Evolutionary conservation across 352 stramenopile genomes (phyloP), one percentile per base, ranked within the genome.

Genomic region (Aphanomyces euteiches): DNA sequence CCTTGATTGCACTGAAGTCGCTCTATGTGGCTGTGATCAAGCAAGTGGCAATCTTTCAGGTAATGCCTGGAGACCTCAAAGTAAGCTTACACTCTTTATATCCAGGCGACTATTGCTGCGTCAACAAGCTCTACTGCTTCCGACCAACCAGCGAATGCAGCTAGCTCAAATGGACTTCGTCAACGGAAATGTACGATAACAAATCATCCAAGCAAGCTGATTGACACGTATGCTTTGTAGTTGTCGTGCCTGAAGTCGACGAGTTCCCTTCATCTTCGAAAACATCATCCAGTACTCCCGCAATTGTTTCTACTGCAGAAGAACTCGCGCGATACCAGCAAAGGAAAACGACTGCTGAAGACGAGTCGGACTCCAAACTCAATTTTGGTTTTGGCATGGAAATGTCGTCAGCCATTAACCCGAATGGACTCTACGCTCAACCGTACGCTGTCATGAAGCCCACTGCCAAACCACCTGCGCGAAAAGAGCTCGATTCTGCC

Each of bases 381-480:
- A 66, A 66, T 41, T 66, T 66, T 66, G 57, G 57, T 48, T 66
- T 66, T 53, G 57, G 57, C 57, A 66, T 66, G 57, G 57, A 66
- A 66, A 66, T 66, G 57, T 66, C 57, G 38, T 66, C 57, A 12
- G 57, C 57, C 7, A 66, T 66, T 41, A 66, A 66, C 39, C 57
- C 57, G 3, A 66, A 66, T 38, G 57, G 57, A 15, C n/a, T 66
- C 8, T 66, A 66, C 38, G n/a, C 37, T 12, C 37, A 48, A 12
- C 12, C 39, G 10, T 66, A 66, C n/a, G 39, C 57, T 6, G 57
- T 53, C 7, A 66, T 66, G 57, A 66, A 66, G 57, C 57, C 57
- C n/a, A 53, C 57, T 15, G 39, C 39, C 21, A 66, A 66, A 28
- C 38, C 57, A 8, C 57, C 57, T 7, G 57, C 39, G 37, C 57